A percentile compares a stretch with the other conserved stretches of the same genome.
Conservation (phyloP, 345 rosid species). For the Eutrema japonicum region DNA sequence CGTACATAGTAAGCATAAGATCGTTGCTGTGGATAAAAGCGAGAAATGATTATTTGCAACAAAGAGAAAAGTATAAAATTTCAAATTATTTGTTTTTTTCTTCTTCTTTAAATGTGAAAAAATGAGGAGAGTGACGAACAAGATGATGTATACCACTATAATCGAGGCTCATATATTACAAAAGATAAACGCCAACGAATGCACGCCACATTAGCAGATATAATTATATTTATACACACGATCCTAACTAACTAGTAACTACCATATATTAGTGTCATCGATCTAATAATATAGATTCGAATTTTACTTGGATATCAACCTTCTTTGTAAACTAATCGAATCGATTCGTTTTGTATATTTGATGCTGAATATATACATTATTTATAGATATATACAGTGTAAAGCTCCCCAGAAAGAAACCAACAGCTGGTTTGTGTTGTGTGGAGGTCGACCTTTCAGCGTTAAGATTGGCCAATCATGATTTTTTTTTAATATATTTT, state of each 20-base stretch:
- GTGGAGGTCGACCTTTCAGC: constrained; percentile 47
- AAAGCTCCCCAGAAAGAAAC: constrained; percentile 46
- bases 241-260: constrained; percentile 41
- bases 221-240: background rate
- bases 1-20: constrained; percentile 20
- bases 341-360: constrained; percentile 6
- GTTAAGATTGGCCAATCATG: constrained; percentile 42
- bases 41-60: constrained; percentile 19
- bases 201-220: constrained; percentile 35
- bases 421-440: constrained; percentile 44
- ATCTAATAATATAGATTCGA: constrained; percentile 27
- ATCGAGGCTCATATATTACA: constrained; percentile 40
- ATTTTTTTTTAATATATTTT: background rate
- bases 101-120: constrained; percentile 2
- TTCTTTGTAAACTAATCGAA: constrained; percentile 14
- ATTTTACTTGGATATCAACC: constrained; percentile 31
- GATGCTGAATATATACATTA: constrained; percentile 22
- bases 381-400: constrained; percentile 11
- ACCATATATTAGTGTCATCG: constrained; percentile 26
- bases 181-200: constrained; percentile 40
- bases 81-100: background rate
- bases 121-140: constrained; percentile 42
- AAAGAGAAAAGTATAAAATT: constrained; percentile 11
- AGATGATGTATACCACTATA: constrained; percentile 45
- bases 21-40: constrained; percentile 34